These are phyloP conservation scores for Candida buenavistaensis DNA, from an alignment of 1,139 yeast species.

Conservation along the genomic window DNA sequence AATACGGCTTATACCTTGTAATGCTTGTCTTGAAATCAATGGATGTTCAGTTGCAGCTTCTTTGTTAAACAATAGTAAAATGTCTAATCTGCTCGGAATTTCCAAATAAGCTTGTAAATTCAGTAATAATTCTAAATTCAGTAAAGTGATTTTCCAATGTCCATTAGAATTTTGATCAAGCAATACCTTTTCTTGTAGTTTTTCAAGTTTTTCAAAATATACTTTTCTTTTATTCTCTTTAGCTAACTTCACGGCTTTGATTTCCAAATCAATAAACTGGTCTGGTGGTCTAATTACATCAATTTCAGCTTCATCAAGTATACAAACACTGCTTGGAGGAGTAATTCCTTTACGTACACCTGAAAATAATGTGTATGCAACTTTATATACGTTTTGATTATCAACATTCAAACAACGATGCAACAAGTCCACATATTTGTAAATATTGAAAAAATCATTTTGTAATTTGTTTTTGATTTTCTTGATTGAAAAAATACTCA, in stretches of 20 bases:
- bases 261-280: slow-evolving; percentile 53
- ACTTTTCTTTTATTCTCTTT: slow-evolving; percentile 55
- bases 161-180: slow-evolving; percentile 31
- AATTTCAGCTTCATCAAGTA: slow-evolving; percentile 47
- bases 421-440: slow-evolving; percentile 47
- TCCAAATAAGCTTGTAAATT: slow-evolving; percentile 59
- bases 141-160: slow-evolving; percentile 72
- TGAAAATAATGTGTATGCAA: slow-evolving; percentile 53
- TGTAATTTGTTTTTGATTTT: slow-evolving; percentile 56
- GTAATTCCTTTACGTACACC: slow-evolving; percentile 47
- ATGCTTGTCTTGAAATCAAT: slow-evolving; percentile 58
- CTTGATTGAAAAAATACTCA: slow-evolving; percentile 54
- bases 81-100: slow-evolving; percentile 41
- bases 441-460: slow-evolving; percentile 56
- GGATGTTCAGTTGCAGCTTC: slow-evolving; percentile 76
- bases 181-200: slow-evolving; percentile 47
- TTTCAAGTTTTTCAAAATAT: slow-evolving; percentile 40
- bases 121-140: slow-evolving; percentile 55
- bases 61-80: slow-evolving; percentile 49
- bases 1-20: no score
- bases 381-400: slow-evolving; percentile 50
- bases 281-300: slow-evolving; percentile 67
- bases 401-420: slow-evolving; percentile 61
- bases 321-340: slow-evolving; percentile 61
- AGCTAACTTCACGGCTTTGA: slow-evolving; percentile 55